Base-by-base conservation (phyloP, 1,284 basidiomycete species). In the Cutaneotrichosporon cavernicola region DNA sequence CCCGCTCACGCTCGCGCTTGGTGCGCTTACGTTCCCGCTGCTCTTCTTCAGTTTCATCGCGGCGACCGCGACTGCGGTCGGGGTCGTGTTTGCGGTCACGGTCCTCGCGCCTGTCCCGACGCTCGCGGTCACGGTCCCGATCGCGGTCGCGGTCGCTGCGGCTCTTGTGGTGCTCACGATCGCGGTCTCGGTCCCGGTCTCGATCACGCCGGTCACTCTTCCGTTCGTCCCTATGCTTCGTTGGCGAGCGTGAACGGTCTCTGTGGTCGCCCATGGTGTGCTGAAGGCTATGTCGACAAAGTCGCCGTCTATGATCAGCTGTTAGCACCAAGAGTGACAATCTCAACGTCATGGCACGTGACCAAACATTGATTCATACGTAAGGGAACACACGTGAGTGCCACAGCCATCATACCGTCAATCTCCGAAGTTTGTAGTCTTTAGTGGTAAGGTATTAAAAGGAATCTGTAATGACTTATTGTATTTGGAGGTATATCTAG, bases 11-110 rank as follows among this genome's bases (percentile, higher is more conserved):
- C 56, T 63, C 71, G 16, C 68, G 65, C 34, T 61, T 59, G n/a
- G 57, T 51, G 14, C 69, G 62, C 59, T 72, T 72, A 36, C 70
- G 66, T 49, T 72, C 69, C 34, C 67, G 58, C 50, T 67, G 53
- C 57, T 69, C 70, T 32, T 71, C 70, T 47, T 67, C 66, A 30
- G 58, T 70, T 65, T 65, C 67, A 16, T 64, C 58, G 43, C 58
- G 56, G 46, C 65, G 30, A 18, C 62, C 60, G 3, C 65, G 30
- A 18, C 62, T 58, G 3, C 43, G 43, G 22, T 13, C 34, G 34
- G 2, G 34, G 8, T 36, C 34, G 34, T 13, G 34, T 36, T 36
- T 1, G 34, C 40, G 56, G 16, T 63, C 14, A 14, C 46, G 57
- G 13, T 55, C 14, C 10, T 56, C 49, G 22, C 22, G 49, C 49